These are phyloP conservation scores for Beta vulgaris DNA, from an alignment of 148 eudicot species.

Conservation along the genomic window DNA sequence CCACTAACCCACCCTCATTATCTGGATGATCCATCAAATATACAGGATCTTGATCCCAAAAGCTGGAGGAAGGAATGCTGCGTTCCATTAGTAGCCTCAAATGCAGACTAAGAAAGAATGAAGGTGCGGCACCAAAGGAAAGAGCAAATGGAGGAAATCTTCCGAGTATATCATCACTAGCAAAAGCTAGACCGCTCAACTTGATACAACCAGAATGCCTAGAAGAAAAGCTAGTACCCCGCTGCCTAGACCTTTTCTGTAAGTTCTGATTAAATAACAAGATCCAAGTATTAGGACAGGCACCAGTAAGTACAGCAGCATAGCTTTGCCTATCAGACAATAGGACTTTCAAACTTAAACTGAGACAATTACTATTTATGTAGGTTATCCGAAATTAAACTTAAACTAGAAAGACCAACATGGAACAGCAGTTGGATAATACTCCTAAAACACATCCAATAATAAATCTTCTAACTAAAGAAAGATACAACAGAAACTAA, in stretches of 20 bases:
- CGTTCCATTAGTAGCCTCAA: constrained; percentile 73
- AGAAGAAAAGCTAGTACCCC: constrained; percentile 26
- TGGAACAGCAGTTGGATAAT: background rate
- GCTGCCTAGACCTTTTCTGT: constrained; percentile 31
- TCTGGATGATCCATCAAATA: constrained; percentile 35
- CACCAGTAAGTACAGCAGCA: background rate
- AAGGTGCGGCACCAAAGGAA: constrained; percentile 71
- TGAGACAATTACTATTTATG: background rate
- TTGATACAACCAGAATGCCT: constrained; percentile 35
- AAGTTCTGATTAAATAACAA: constrained; percentile 40
- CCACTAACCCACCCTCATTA: constrained; percentile 11
- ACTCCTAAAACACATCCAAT: background rate
- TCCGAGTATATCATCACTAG: constrained; percentile 36
- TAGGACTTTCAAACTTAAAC: background rate
- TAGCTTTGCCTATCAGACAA: background rate
- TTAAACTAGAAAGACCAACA: background rate
- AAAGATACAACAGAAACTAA: background rate
- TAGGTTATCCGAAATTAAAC: too few species aligned
- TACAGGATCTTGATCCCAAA: constrained; percentile 35
- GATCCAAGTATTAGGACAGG: constrained; percentile 8
- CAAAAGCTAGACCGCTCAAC: constrained; percentile 28
- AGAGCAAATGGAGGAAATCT: constrained; percentile 57
- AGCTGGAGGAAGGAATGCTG: constrained; percentile 46
- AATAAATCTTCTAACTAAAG: background rate
- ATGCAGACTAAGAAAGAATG: constrained; percentile 63